Base-by-base conservation (phyloP, 306 rosid genomes). In the Begonia masoniana region DNA sequence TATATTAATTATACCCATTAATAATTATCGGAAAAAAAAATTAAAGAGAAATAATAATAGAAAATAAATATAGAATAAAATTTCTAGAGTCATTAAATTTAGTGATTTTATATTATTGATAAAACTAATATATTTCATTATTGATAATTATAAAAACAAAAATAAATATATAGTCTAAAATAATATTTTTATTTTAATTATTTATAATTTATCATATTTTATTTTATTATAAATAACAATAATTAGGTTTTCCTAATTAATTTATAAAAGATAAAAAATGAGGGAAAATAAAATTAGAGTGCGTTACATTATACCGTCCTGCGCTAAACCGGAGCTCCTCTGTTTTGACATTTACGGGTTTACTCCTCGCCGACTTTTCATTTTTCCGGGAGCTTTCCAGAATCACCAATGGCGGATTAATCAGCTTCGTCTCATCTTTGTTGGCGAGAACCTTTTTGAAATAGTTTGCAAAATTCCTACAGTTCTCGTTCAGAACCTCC, bases 291-390 rank as follows among this genome's bases (percentile, higher is more conserved):
- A 36, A 6, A 31, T 31, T 31, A 31, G 39, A 31, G 39, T 31
- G 39, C 54, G 81, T 84, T 88, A 88, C 97, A 74, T 88, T 84
- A 76, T 82, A 72, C 84, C 86, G 97, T 77, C 87, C 80, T 71
- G 76, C 82, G 64, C 60, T 50, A 7, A 72, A 66, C 51, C n/a
- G 39, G 55, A 63, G 43, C 46, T 64, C 67, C 62, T 52, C 58
- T 45, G 68, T 63, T 58, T 71, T 68, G 47, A 5, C 53, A 13
- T 39, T 64, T 66, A 61, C 68, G 55, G 15, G 50, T 14, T 55
- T 55, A 41, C 10, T 55, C 13, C 11, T 15, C 59, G 64, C 62
- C 59, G 52, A 4, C 9, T 24, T 54, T 21, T 35, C 69, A 17
- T 43, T 62, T 35, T 70, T 60, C 16, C 54, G 54, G 1, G 36